A percentile compares a stretch with the other conserved stretches of the same genome.
These are phyloP conservation scores for Hanseniaspora vineae DNA, from an alignment of 805 yeast species.

Conservation along the genomic window DNA sequence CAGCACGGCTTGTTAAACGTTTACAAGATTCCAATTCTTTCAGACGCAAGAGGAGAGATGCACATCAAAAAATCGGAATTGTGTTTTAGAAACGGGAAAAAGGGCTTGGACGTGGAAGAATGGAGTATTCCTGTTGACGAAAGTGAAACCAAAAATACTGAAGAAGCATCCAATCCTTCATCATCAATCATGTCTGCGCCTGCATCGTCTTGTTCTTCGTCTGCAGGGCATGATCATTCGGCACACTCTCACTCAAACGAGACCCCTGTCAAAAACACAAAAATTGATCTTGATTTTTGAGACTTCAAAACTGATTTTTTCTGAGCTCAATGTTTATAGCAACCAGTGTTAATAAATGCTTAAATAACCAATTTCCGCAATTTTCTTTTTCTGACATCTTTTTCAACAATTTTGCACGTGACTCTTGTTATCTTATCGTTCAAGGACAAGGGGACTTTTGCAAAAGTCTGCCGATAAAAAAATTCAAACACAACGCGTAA, in stretches of 20 bases:
- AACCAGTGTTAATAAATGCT: too few species aligned
- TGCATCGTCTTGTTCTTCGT: neutral
- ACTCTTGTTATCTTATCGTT: too few species aligned
- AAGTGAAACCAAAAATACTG: constrained; percentile 28
- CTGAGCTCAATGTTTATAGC: too few species aligned
- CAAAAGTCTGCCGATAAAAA: too few species aligned
- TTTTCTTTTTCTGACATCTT: too few species aligned
- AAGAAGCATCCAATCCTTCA: neutral
- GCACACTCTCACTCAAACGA: constrained; percentile 5
- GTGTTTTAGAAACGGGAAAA: constrained; percentile 75
- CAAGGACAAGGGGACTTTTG: too few species aligned
- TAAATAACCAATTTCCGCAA: too few species aligned
- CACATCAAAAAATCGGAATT: constrained; percentile 58
- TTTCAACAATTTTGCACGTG: too few species aligned
- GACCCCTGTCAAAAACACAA: constrained; percentile 6
- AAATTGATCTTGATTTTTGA: constrained; percentile 9
- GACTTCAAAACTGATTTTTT: neutral
- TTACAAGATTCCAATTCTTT: constrained; percentile 53
- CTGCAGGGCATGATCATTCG: constrained; percentile 2
- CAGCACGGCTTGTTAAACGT: constrained; percentile 82
- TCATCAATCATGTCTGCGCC: neutral
- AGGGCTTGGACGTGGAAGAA: constrained; percentile 73
- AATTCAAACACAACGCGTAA: too few species aligned
- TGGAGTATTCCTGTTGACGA: constrained; percentile 98
- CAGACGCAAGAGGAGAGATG: constrained; percentile 69